A percentile compares a stretch with the other conserved stretches of the same genome.
These are phyloP conservation scores for Leccinum holopus DNA, from an alignment of 1,284 basidiomycete genomes.

Conservation along the genomic window DNA sequence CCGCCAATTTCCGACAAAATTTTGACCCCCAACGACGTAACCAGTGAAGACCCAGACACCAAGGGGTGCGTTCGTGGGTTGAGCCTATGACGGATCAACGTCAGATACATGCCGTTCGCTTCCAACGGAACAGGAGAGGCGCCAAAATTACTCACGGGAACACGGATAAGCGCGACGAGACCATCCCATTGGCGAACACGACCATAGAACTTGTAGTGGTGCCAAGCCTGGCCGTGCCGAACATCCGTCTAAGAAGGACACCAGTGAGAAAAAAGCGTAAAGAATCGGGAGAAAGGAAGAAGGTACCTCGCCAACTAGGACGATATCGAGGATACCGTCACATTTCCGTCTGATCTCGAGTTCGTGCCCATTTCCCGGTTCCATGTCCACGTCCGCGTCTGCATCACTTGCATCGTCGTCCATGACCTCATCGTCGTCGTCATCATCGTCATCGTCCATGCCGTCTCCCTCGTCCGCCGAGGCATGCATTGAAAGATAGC, in stretches of 20 bases:
- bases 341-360: constrained; percentile 39
- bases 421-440: constrained; percentile 26
- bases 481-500: constrained; percentile 15
- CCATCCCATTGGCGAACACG: constrained; percentile 69
- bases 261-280: constrained; percentile 2
- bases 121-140: not conserved
- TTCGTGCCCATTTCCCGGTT: constrained; percentile 18
- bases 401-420: constrained; percentile 23
- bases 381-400: constrained; percentile 19
- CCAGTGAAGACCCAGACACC: constrained; percentile 64
- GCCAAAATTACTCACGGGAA: constrained; percentile 37
- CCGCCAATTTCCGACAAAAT: constrained; percentile 68
- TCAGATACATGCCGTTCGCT: not conserved
- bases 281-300: not conserved
- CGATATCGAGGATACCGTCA: constrained; percentile 54
- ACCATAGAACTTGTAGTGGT: constrained; percentile 58
- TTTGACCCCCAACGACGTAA: constrained; percentile 61
- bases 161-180: constrained; percentile 59
- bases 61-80: constrained; percentile 9
- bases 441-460: constrained; percentile 11
- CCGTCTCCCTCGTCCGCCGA: constrained; percentile 7
- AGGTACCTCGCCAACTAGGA: constrained; percentile 55
- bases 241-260: constrained; percentile 45
- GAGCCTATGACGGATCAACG: not conserved
- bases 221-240: constrained; percentile 59